Evolutionary conservation across 306 rosid species (phyloP).

Genomic region (Cucurbita ficifolia): DNA sequence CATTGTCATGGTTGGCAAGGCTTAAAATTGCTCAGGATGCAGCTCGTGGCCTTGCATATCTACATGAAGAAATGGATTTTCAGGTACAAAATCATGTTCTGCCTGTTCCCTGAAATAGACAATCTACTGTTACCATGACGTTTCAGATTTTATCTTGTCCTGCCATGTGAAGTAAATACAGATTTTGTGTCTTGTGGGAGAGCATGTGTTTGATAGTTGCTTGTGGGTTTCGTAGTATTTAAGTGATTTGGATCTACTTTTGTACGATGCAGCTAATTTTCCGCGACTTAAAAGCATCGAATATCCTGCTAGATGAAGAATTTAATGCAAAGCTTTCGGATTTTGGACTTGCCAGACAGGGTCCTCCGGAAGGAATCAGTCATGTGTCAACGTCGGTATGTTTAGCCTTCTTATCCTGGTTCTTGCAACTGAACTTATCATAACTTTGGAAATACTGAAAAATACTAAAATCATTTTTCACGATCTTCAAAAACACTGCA

Average conservation of each 20-base stretch:
- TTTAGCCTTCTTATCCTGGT: background rate
- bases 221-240: background rate
- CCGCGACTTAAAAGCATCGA: constrained; percentile 88
- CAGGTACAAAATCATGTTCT: constrained; percentile 32
- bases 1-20: constrained; percentile 57
- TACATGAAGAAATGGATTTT: constrained; percentile 97
- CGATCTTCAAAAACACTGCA: background rate
- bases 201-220: background rate
- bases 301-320: constrained; percentile 73
- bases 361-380: constrained; percentile 72
- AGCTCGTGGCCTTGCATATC: constrained; percentile 85
- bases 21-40: constrained; percentile 73
- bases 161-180: background rate
- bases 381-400: constrained; percentile 88
- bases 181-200: background rate
- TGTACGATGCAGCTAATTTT: constrained; percentile 70
- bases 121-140: background rate
- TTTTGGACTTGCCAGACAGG: constrained; percentile 97
- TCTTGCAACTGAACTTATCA: background rate
- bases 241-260: constrained; percentile 18
- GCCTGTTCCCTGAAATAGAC: background rate
- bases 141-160: background rate
- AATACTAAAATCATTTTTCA: background rate
- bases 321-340: constrained; percentile 95
- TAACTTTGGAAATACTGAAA: background rate